Evolutionary conservation across 306 rosid species (phyloP), one percentile per base, ranked within the genome.

Genomic region (Gastrolobium bilobum): DNA sequence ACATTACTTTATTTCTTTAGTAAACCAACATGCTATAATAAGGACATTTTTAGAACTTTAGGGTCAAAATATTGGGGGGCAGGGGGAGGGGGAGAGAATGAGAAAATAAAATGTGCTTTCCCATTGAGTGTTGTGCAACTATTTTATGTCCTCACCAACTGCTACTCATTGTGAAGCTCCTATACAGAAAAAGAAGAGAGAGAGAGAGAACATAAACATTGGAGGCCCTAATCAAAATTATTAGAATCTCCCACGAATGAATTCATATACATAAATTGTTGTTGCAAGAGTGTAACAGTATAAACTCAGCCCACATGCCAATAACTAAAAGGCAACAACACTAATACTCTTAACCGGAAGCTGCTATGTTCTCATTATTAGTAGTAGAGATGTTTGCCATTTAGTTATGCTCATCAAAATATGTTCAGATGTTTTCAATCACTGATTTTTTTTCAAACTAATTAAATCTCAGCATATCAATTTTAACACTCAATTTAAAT

Each of bases 381-480:
- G 61, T 20, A 10, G 54, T 8, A 5, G 26, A 50, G 15, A 39
- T 31, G 67, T 15, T 76, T 29, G 4, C 3, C 66, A 66, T 57
- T 69, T 56, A 14, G 33, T 6, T 33, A 33, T 77, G 35, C 7
- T 46, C 60, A 46, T 5, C 47, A 74, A 59, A 31, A 59, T 43
- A 75, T 35, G n/a, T 5, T 34, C 47, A 33, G 34, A 61, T 75
- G 60, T 9, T 58, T 64, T 53, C 54, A 7, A 31, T 47, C 50
- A 37, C 63, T 26, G 53, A 2, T 33, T 15, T 39, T 54, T 40
- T 42, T 7, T 40, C 9, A 66, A 33, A 33, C 15, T 1, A 52
- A 68, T 20, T 61, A 52, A 38, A 20, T 67, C 7, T 39, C 2
- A 69, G 10, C 47, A 69, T 62, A 77, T 68, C 33, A 79, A 83